Evolutionary conservation across 2,329 filamentous ascomycete species (phyloP).

Genomic region (Cercospora beticola): DNA sequence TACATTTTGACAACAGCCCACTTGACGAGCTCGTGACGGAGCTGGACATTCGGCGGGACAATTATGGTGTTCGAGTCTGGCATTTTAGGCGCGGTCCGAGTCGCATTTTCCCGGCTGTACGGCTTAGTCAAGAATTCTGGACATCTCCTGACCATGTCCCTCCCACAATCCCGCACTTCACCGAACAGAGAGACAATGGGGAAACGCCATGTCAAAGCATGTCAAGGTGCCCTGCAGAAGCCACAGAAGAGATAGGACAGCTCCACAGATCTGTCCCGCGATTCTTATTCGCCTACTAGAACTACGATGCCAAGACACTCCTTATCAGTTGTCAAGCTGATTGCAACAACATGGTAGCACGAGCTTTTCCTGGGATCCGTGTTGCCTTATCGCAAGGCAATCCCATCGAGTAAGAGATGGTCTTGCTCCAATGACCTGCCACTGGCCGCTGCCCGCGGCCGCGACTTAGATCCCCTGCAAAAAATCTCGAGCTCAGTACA

Average conservation of each 20-base stretch:
- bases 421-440: not conserved
- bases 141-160: not conserved
- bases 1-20: slow-evolving; percentile 11
- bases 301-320: slow-evolving; percentile 1
- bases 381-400: slow-evolving; percentile 9
- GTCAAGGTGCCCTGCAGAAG: not conserved
- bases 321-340: slow-evolving; percentile 9
- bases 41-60: slow-evolving; percentile 2
- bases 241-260: not conserved
- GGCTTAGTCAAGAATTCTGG: slow-evolving; percentile 6
- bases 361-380: not conserved
- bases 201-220: not conserved
- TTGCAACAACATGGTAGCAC: slow-evolving; percentile 1
- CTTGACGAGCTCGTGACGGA: slow-evolving; percentile 12
- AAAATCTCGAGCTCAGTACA: not conserved
- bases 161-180: not conserved
- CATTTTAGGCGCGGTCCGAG: slow-evolving; percentile 4
- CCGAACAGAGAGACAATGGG: not conserved
- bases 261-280: not conserved
- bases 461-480: not conserved
- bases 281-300: slow-evolving; percentile 1
- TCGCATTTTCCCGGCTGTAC: too few species aligned
- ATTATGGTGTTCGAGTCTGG: slow-evolving; percentile 1
- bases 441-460: not conserved
- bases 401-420: slow-evolving; percentile 12